Conservation (phyloP, 192 early-diverging fungal genomes). For the Rhizoclosmatium sp. region DNA sequence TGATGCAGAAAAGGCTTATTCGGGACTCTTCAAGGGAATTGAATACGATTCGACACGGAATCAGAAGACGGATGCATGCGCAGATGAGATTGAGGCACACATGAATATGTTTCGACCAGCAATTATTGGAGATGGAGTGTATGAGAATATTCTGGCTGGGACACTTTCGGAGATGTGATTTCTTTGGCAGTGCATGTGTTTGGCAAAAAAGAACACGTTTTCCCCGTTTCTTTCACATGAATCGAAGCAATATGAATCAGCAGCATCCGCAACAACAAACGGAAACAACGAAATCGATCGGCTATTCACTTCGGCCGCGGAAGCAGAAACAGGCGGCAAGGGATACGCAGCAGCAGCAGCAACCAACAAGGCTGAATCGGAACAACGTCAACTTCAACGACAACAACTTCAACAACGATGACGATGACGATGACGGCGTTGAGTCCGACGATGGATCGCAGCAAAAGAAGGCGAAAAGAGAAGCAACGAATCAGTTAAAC, state of each 20-base stretch:
- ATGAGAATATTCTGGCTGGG: constrained; percentile 8
- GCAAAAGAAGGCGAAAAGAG: not conserved
- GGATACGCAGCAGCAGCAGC: too few relatives aligned
- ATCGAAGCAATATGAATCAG: too few relatives aligned
- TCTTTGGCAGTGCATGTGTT: not conserved
- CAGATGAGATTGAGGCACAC: constrained; percentile 49
- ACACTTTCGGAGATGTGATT: not conserved
- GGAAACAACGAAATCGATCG: not conserved
- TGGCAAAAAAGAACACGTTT: not conserved
- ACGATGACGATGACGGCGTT: constrained; percentile 5
- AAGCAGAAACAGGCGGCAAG: too few relatives aligned
- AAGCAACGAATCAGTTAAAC: not conserved
- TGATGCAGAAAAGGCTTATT: not conserved
- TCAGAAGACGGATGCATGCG: not conserved
- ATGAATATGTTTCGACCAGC: constrained; percentile 43
- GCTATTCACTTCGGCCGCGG: not conserved
- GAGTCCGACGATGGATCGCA: not conserved
- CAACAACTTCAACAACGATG: not conserved
- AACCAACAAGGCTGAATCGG: too few relatives aligned
- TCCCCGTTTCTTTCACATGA: too few relatives aligned
- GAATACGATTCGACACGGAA: constrained; percentile 18
- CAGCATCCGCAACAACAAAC: too few relatives aligned
- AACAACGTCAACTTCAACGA: too few relatives aligned
- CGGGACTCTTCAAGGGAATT: not conserved
- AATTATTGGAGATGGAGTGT: constrained; percentile 19